A percentile compares a stretch with the other conserved stretches of the same genome.
Evolutionary conservation across 495 filamentous ascomycete species (phyloP).

Genomic region (Penicillium pancosmium): DNA sequence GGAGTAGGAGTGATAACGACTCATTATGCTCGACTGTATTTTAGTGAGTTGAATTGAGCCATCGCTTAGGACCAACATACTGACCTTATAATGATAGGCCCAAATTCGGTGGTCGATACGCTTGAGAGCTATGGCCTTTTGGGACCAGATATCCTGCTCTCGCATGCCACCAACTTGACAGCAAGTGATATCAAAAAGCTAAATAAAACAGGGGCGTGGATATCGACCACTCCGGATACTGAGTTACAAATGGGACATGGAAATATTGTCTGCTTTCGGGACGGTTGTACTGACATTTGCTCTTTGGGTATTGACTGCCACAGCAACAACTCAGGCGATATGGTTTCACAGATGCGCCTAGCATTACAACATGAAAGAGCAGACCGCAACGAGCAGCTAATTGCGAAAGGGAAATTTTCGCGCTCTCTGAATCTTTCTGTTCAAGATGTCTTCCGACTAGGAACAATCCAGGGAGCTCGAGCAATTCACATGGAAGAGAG

Average conservation of each 20-base stretch:
- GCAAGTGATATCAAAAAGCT: constrained; percentile 31
- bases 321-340: constrained; percentile 39
- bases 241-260: constrained; percentile 47
- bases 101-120: constrained; percentile 26
- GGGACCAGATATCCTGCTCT: constrained; percentile 38
- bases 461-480: constrained; percentile 50
- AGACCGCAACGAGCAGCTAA: constrained; percentile 28
- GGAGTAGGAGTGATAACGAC: constrained; percentile 41
- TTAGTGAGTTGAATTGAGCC: constrained; percentile 5
- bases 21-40: constrained; percentile 31
- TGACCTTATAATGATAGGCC: constrained; percentile 7
- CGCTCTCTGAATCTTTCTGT: constrained; percentile 36
- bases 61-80: not conserved
- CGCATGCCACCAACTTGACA: constrained; percentile 34
- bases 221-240: constrained; percentile 44
- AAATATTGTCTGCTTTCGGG: constrained; percentile 32
- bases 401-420: constrained; percentile 29
- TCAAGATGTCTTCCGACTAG: constrained; percentile 52
- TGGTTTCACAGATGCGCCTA: constrained; percentile 49
- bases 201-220: constrained; percentile 18
- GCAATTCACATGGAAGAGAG: constrained; percentile 45
- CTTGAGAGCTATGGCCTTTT: constrained; percentile 39
- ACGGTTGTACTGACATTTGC: constrained; percentile 26
- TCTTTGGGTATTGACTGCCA: constrained; percentile 56
- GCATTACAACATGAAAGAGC: constrained; percentile 45